Conservation (phyloP, 2,329 filamentous ascomycete species). For the Stagonosporopsis tanaceti region DNA sequence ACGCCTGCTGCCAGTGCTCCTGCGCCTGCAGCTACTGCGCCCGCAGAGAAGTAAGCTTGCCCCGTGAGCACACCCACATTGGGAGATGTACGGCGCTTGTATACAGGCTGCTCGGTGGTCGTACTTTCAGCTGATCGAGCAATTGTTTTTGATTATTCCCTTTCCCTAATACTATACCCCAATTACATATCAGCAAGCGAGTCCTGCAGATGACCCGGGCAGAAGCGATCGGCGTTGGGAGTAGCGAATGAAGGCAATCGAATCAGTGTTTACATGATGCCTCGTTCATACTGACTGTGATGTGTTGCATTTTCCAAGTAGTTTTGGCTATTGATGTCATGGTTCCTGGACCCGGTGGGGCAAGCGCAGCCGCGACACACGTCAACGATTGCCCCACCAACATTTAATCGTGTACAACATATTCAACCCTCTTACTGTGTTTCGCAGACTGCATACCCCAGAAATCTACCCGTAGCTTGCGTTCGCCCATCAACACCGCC, state of each 20-base stretch:
- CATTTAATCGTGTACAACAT: slow-evolving; percentile 2
- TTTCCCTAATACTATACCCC: slow-evolving; percentile 49
- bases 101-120: background rate
- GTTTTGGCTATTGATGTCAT: slow-evolving; percentile 12
- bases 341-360: slow-evolving; percentile 23
- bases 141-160: slow-evolving; percentile 14
- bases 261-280: background rate
- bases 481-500: background rate
- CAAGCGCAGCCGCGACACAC: slow-evolving; percentile 20
- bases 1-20: slow-evolving; percentile 23
- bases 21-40: slow-evolving; percentile 20
- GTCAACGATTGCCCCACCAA: slow-evolving; percentile 27
- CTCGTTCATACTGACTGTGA: background rate
- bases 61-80: background rate
- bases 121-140: slow-evolving; percentile 1
- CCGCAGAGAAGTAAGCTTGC: slow-evolving; percentile 14
- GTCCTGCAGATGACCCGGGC: slow-evolving; percentile 6
- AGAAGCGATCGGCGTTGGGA: slow-evolving; percentile 2
- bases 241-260: slow-evolving; percentile 4
- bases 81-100: background rate
- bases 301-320: background rate
- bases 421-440: background rate
- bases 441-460: background rate
- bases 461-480: background rate
- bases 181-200: slow-evolving; percentile 24